A percentile compares a stretch with the other conserved stretches of the same genome.
phyloP scores from a whole-genome alignment of 768 basidiomycete genomes.

The Coprinellus micaceus region DNA sequence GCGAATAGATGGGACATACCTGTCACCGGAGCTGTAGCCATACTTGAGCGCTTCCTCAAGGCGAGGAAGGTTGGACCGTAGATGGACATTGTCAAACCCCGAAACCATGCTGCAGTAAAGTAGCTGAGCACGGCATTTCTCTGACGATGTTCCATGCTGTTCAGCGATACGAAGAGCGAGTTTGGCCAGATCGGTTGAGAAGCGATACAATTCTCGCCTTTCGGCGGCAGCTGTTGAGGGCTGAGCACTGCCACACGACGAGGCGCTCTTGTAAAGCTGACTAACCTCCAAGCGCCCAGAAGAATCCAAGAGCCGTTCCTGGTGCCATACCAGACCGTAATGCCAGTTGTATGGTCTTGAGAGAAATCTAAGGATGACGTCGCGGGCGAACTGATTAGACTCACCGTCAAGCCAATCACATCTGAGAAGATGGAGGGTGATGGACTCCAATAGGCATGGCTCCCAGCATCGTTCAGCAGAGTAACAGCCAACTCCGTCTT shows the following conservation, averaged over 20 bases:
- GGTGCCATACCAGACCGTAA: constrained; percentile 68
- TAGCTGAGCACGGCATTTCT: constrained; percentile 66
- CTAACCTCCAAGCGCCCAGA: constrained; percentile 65
- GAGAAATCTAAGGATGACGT: background rate
- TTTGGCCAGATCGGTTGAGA: constrained; percentile 65
- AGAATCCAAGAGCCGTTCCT: constrained; percentile 67
- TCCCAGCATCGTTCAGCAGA: constrained; percentile 66
- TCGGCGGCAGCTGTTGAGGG: constrained; percentile 51
- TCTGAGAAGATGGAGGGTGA: constrained; percentile 52
- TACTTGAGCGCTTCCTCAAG: constrained; percentile 62
- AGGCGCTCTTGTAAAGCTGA: background rate
- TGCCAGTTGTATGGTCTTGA: constrained; percentile 61
- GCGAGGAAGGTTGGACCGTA: constrained; percentile 57
- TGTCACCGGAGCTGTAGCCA: constrained; percentile 64
- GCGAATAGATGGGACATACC: constrained; percentile 30
- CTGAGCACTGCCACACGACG: background rate
- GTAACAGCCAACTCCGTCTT: constrained; percentile 60
- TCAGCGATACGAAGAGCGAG: constrained; percentile 68
- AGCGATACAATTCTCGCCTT: constrained; percentile 58
- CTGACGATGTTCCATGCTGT: constrained; percentile 55
- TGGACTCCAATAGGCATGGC: constrained; percentile 70
- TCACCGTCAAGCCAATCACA: constrained; percentile 62
- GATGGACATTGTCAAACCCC: constrained; percentile 63
- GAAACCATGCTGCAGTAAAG: constrained; percentile 62
- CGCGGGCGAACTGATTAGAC: constrained; percentile 17